phyloP scores from a whole-genome alignment of 495 filamentous ascomycete species.

The Hapsidospora chrysogenum region DNA sequence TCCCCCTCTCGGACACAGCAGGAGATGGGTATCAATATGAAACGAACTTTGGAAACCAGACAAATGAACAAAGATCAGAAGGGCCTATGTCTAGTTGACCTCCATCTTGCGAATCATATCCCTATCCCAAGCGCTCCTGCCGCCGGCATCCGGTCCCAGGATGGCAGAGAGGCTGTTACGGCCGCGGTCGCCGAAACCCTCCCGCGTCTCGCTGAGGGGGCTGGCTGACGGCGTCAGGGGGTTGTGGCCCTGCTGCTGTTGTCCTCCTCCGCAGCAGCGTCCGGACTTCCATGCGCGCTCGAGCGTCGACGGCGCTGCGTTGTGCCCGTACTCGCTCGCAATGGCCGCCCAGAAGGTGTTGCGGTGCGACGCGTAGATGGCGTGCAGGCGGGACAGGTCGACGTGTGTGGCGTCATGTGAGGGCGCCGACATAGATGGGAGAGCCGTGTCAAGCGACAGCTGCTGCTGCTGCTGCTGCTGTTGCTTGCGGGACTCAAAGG shows the following conservation, averaged over 20 bases:
- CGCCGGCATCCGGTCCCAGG: conserved; percentile 33
- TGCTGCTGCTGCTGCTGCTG: conserved; percentile 20
- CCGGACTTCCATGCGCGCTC: conserved; percentile 53
- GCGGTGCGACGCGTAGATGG: conserved; percentile 52
- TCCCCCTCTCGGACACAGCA: too few relatives aligned
- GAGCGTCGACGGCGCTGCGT: conserved; percentile 43
- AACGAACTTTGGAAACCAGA: too few relatives aligned
- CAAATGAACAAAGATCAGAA: too few relatives aligned
- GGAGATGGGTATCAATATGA: too few relatives aligned
- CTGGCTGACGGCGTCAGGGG: conserved; percentile 29
- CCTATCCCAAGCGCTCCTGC: conserved; percentile 34
- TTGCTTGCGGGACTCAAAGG: conserved; percentile 10
- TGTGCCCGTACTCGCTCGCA: conserved; percentile 49
- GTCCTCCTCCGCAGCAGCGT: conserved; percentile 6
- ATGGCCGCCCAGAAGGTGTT: conserved; percentile 56
- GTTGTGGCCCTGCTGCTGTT: conserved; percentile 14
- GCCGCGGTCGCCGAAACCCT: not conserved
- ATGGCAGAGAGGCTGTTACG: too few relatives aligned
- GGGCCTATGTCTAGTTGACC: too few relatives aligned
- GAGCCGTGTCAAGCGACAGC: conserved; percentile 34
- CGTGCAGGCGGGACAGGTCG: conserved; percentile 49
- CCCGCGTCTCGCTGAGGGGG: conserved; percentile 20
- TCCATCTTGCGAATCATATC: conserved; percentile 34
- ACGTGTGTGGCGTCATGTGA: conserved; percentile 23
- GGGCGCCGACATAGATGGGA: conserved; percentile 17